These are phyloP conservation scores for sunflower (Helianthus annuus) DNA, from an alignment of 129 eudicot species.

Conservation along the genomic window DNA sequence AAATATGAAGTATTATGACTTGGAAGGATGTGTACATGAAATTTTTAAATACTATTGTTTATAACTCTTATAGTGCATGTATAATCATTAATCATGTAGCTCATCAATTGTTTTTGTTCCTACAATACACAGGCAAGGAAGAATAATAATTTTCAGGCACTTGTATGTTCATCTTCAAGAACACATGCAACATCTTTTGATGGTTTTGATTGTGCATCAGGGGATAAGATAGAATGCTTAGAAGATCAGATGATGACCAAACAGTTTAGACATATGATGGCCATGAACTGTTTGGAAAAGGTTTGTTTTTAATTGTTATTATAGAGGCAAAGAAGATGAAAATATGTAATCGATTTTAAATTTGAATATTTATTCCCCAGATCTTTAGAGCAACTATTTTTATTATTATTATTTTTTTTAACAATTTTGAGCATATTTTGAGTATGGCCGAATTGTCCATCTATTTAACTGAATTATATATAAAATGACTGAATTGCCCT, in stretches of 20 bases:
- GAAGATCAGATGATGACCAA: neutral
- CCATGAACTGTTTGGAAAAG: neutral
- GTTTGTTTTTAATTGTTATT: conserved; percentile 20
- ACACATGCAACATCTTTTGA: neutral
- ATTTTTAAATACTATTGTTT: neutral
- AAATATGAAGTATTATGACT: neutral
- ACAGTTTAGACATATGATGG: neutral
- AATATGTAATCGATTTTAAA: neutral
- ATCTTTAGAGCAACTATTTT: too few species aligned
- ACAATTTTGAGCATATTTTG: too few species aligned
- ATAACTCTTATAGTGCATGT: neutral
- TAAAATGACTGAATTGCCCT: too few species aligned
- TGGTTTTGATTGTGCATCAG: neutral
- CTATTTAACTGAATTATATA: too few species aligned
- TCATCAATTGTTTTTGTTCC: neutral
- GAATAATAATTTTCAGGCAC: conserved; percentile 26
- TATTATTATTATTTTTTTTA: too few species aligned
- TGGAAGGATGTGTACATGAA: neutral
- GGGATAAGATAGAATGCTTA: neutral
- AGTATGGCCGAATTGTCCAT: too few species aligned
- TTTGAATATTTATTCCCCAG: neutral
- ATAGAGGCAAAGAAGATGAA: conserved; percentile 18
- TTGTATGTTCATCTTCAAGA: neutral
- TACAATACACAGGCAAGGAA: conserved; percentile 32
- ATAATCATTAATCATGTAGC: neutral